These are phyloP conservation scores for Blastocystis sp. DNA, from an alignment of 352 stramenopile genomes.

Conservation along the genomic window DNA sequence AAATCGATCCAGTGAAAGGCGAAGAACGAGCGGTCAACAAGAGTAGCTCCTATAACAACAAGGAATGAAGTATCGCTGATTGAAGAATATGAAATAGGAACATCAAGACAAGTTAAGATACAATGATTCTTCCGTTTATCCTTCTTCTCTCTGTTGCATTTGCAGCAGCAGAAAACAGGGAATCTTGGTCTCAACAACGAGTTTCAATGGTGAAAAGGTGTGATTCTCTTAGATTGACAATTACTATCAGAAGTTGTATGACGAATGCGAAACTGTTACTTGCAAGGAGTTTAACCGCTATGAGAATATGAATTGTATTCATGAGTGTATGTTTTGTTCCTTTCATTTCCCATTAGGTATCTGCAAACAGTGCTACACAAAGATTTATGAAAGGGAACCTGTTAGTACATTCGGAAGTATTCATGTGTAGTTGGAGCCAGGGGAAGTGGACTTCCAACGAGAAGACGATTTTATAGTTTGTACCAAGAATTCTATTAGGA, in stretches of 20 bases:
- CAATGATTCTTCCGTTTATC: neutral
- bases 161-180: neutral
- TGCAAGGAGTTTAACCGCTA: conserved; percentile 38
- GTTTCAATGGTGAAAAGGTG: neutral
- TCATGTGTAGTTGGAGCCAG: conserved; percentile 33
- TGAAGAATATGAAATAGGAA: no score
- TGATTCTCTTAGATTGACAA: neutral
- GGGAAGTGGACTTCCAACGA: neutral
- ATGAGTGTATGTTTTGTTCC: neutral
- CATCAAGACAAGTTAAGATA: no score
- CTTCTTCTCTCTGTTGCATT: neutral
- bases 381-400: conserved; percentile 1
- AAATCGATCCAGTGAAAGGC: no score
- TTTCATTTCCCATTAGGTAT: neutral
- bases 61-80: no score
- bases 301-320: conserved; percentile 52
- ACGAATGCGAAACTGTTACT: neutral
- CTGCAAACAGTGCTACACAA: neutral
- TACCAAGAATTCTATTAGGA: conserved; percentile 13
- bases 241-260: conserved; percentile 13
- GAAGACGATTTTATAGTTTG: conserved; percentile 33
- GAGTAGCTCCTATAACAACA: no score
- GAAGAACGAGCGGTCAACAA: no score
- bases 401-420: neutral
- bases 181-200: neutral